phyloP scores from a whole-genome alignment of 148 eudicot genomes.

The Chenopodium suecicum region DNA sequence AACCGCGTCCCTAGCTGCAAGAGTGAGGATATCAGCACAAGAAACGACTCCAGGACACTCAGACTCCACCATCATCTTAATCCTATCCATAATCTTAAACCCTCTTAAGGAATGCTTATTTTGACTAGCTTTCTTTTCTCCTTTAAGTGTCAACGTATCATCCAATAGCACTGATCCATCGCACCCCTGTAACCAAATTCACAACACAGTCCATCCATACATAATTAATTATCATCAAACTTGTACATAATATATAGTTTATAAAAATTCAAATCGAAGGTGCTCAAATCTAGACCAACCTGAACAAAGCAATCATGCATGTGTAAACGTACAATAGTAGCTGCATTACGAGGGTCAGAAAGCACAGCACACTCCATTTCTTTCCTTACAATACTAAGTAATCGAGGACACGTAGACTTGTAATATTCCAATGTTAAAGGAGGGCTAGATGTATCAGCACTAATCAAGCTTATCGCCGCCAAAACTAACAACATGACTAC shows the following conservation, averaged over 20 bases:
- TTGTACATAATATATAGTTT: neutral
- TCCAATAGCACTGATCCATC: slow-evolving; percentile 88
- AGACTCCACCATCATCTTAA: slow-evolving; percentile 75
- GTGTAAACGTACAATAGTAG: slow-evolving; percentile 68
- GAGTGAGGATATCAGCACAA: slow-evolving; percentile 87
- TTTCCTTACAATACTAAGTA: slow-evolving; percentile 56
- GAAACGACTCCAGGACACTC: slow-evolving; percentile 90
- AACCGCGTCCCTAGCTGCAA: slow-evolving; percentile 90
- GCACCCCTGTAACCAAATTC: slow-evolving; percentile 62
- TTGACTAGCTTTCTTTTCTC: slow-evolving; percentile 70
- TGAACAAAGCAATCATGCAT: slow-evolving; percentile 98
- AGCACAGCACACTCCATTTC: slow-evolving; percentile 94
- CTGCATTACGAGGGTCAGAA: slow-evolving; percentile 85
- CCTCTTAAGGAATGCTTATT: slow-evolving; percentile 68
- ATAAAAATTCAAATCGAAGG: neutral
- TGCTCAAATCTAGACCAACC: slow-evolving; percentile 34
- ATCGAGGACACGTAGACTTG: slow-evolving; percentile 56
- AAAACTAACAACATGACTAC: neutral
- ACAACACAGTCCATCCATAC: neutral
- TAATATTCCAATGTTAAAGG: slow-evolving; percentile 73
- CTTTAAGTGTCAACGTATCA: slow-evolving; percentile 68
- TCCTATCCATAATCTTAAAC: slow-evolving; percentile 64
- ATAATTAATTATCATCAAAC: neutral
- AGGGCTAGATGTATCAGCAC: slow-evolving; percentile 12
- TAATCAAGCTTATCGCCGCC: neutral